A percentile compares a stretch with the other conserved stretches of the same genome.
Conservation (phyloP, 2,329 filamentous ascomycete genomes). For the Leptosphaerulina australis region DNA sequence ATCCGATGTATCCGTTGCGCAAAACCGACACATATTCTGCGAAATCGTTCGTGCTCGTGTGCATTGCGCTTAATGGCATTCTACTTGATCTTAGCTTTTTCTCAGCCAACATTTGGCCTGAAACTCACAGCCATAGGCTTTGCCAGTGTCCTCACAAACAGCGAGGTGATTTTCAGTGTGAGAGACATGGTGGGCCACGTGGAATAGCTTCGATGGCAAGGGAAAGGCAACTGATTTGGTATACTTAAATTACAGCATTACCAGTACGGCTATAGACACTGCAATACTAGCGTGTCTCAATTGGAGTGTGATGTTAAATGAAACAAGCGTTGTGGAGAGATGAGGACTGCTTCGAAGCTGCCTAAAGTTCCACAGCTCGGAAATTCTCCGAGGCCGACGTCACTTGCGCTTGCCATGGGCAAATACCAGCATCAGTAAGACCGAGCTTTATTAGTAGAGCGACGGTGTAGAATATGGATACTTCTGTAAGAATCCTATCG, state of each 20-base stretch:
- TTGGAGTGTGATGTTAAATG: background rate
- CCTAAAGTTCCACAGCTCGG: slow-evolving; percentile 29
- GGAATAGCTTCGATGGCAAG: slow-evolving; percentile 5
- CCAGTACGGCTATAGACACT: background rate
- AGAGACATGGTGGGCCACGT: slow-evolving; percentile 60
- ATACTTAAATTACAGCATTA: slow-evolving; percentile 14
- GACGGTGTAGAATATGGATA: background rate
- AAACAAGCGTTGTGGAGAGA: slow-evolving; percentile 5
- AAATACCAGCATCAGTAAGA: background rate
- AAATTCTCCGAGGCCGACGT: slow-evolving; percentile 27
- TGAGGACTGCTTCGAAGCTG: slow-evolving; percentile 26
- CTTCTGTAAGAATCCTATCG: background rate
- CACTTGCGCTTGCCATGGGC: slow-evolving; percentile 14
- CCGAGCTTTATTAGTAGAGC: background rate
- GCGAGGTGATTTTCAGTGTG: slow-evolving; percentile 69
- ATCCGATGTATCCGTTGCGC: slow-evolving; percentile 69
- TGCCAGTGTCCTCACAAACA: slow-evolving; percentile 68
- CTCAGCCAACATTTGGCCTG: too few species aligned
- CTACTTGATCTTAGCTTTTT: slow-evolving; percentile 46
- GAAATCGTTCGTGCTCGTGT: slow-evolving; percentile 71
- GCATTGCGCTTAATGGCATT: slow-evolving; percentile 72
- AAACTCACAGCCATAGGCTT: slow-evolving; percentile 69
- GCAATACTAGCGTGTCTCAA: background rate
- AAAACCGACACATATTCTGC: slow-evolving; percentile 64
- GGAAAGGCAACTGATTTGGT: slow-evolving; percentile 14